Base-by-base conservation (phyloP, 176 grass and related monocot species). In the Zoysia pacifica region DNA sequence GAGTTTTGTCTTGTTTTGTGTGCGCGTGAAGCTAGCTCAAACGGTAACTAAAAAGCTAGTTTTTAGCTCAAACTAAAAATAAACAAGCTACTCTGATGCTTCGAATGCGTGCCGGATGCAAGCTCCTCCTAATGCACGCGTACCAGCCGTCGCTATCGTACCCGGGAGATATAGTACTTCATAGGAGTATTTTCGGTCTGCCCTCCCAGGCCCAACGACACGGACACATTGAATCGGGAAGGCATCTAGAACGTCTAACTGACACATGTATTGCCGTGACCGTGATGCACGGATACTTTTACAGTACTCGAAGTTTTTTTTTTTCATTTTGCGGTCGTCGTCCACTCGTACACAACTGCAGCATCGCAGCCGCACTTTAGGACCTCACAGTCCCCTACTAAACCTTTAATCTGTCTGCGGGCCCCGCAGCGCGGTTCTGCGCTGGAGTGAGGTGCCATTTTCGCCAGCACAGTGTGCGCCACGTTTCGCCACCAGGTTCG, bases 401-500 rank as follows among this genome's bases (percentile, higher is more conserved):
- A 28, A 28, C 6, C 0, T 71, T 67, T 42, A 84, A 56, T 84
- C 53, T 65, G 35, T 75, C 55, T 0, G 71, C 48, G 65, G 87
- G 71, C 1, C 65, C 87, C 15, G 14, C 1, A 73, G 67, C 79
- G 62, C 60, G 47, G 59, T 2, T 10, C 59, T 38, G 73, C 48
- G 81, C 48, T 28, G 53, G 69, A 28, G 8, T 74, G 80, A 56
- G 81, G 53, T 3, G 76, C 6, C 35, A 5, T 66, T 77, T 51
- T 42, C 58, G 43, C 65, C 82, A 37, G 2, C 87, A 77, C 71
- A 72, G 72, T 81, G 4, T 3, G 6, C 59, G 77, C 58, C 72
- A 85, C 82, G 77, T 89, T 85, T 89, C 72, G 82, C 48, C 87
- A 81, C 82, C 87, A 14, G 8, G 6, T 75, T 61, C 9, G 38